These are phyloP conservation scores for Atkinsonella texensis DNA, from an alignment of 2,329 filamentous ascomycete genomes.

Conservation along the genomic window DNA sequence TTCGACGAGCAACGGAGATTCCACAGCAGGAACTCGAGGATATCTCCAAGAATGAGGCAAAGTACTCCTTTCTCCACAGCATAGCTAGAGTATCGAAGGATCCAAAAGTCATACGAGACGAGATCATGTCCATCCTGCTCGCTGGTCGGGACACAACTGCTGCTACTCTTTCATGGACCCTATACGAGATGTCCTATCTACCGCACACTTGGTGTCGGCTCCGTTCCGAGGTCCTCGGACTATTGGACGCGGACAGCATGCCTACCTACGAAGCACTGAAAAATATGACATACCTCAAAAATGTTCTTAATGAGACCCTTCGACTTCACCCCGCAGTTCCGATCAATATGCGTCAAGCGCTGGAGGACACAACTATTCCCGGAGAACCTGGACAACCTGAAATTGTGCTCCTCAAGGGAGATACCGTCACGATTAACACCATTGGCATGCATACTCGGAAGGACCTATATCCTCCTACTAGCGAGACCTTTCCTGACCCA, in stretches of 20 bases:
- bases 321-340: conserved; percentile 68
- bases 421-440: conserved; percentile 37
- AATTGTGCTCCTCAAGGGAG: conserved; percentile 33
- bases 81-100: conserved; percentile 57
- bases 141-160: conserved; percentile 84
- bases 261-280: conserved; percentile 77
- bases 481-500: conserved; percentile 22
- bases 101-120: conserved; percentile 56
- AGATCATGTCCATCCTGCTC: conserved; percentile 62
- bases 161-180: conserved; percentile 63
- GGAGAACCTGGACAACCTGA: conserved; percentile 16
- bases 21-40: conserved; percentile 54
- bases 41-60: conserved; percentile 52
- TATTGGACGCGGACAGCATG: conserved; percentile 48
- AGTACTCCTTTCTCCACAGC: conserved; percentile 68
- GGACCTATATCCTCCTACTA: conserved; percentile 33
- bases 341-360: conserved; percentile 53
- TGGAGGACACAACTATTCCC: conserved; percentile 10
- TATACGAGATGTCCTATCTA: conserved; percentile 68
- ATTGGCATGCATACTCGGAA: conserved; percentile 37
- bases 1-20: conserved; percentile 52
- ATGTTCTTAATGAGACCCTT: conserved; percentile 64
- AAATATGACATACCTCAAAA: conserved; percentile 69
- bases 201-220: conserved; percentile 56
- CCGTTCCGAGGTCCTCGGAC: conserved; percentile 55